Percentiles rank a stretch among this genome's conserved stretches.
phyloP scores from a whole-genome alignment of 1,139 yeast genomes.

The Pichia sp. region DNA sequence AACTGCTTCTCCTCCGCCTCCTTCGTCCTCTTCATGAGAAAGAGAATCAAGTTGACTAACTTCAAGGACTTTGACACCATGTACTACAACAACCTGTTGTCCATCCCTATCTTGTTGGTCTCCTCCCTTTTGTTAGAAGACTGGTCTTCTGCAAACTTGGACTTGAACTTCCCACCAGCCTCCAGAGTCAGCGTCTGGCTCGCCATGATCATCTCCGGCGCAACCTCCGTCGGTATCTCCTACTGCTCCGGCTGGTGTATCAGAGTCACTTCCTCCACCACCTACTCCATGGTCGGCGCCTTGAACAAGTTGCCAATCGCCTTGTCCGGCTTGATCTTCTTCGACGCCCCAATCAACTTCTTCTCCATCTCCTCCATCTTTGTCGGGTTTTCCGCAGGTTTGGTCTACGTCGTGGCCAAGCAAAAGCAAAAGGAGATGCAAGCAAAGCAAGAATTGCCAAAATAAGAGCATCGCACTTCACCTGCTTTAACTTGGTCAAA shows the following conservation, averaged over 20 bases:
- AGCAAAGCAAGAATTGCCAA: conserved; percentile 51
- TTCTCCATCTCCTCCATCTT: conserved; percentile 86
- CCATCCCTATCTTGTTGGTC: conserved; percentile 79
- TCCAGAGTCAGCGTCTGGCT: conserved; percentile 61
- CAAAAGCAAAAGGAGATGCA: conserved; percentile 82
- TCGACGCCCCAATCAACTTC: conserved; percentile 92
- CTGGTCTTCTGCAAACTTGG: conserved; percentile 81
- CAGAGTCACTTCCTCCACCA: conserved; percentile 95
- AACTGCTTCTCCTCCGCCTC: conserved; percentile 94
- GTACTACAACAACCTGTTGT: conserved; percentile 92
- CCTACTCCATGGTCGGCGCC: conserved; percentile 99
- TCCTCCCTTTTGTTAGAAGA: conserved; percentile 80
- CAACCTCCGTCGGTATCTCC: conserved; percentile 92
- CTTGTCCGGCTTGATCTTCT: conserved; percentile 85
- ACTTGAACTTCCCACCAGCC: conserved; percentile 70
- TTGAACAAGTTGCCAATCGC: conserved; percentile 97
- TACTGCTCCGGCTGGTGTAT: conserved; percentile 99
- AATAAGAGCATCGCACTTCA: conserved; percentile 18
- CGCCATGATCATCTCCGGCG: conserved; percentile 90
- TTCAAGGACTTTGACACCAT: conserved; percentile 97
- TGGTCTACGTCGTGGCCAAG: conserved; percentile 91
- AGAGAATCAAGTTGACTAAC: conserved; percentile 93
- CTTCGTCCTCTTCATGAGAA: conserved; percentile 91
- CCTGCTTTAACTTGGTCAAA: not conserved
- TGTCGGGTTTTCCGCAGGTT: conserved; percentile 90